Evolutionary conservation across 176 grass and related monocot species (phyloP).

Genomic region (Raddia distichophylla): DNA sequence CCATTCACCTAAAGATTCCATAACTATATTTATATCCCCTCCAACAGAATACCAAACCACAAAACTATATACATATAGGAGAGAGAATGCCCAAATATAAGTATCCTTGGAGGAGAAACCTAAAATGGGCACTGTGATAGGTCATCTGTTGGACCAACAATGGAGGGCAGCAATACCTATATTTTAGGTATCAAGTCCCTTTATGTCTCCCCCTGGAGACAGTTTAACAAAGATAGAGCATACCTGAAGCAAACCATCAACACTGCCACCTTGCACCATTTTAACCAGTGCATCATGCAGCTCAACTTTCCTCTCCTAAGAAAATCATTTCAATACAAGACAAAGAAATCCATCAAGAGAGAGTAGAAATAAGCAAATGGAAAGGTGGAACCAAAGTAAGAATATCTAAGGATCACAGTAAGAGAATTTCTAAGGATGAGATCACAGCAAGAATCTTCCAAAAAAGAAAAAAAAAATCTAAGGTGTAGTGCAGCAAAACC

Average conservation of each 20-base stretch:
- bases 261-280: slow-evolving; percentile 98
- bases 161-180: too few relatives aligned
- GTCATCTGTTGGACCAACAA: too few relatives aligned
- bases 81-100: too few relatives aligned
- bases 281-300: slow-evolving; percentile 88
- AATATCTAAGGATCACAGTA: slow-evolving; percentile 23
- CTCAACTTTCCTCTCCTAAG: slow-evolving; percentile 95
- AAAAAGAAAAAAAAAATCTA: not conserved
- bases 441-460: slow-evolving; percentile 18
- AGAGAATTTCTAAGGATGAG: slow-evolving; percentile 29
- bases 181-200: too few relatives aligned
- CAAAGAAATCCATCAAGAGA: slow-evolving; percentile 4
- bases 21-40: too few relatives aligned
- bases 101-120: too few relatives aligned
- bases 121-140: too few relatives aligned
- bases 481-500: slow-evolving; percentile 47
- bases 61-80: too few relatives aligned
- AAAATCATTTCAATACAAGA: slow-evolving; percentile 34
- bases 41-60: too few relatives aligned
- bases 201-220: too few relatives aligned
- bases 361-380: slow-evolving; percentile 15
- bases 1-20: too few relatives aligned
- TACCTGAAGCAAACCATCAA: slow-evolving; percentile 99
- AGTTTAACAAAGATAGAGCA: slow-evolving; percentile 27
- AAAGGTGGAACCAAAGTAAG: slow-evolving; percentile 28